Evolutionary conservation across 73 alveolate genomes (phyloP).

Genomic region (Effrenium voratum): DNA sequence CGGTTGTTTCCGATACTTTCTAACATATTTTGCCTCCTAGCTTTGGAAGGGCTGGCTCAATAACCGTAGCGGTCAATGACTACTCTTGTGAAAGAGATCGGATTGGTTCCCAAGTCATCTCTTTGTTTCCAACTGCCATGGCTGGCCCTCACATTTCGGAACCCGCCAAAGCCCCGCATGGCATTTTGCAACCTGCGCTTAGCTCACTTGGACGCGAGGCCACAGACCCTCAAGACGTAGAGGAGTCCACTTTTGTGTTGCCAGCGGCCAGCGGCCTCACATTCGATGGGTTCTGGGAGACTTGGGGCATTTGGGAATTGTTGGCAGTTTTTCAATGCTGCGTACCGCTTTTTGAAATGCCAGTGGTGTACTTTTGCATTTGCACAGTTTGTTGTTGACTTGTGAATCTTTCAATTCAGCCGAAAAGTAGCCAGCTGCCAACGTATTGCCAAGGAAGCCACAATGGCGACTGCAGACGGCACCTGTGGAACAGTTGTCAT

Average conservation of each 20-base stretch:
- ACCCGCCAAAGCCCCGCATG: too few relatives aligned
- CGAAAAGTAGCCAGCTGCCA: neutral
- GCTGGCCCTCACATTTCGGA: too few relatives aligned
- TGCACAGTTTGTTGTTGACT: too few relatives aligned
- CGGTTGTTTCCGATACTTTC: too few relatives aligned
- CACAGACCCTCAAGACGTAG: constrained; percentile 53
- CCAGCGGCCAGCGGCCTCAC: neutral
- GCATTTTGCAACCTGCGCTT: too few relatives aligned
- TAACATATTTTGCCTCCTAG: too few relatives aligned
- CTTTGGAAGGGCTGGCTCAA: too few relatives aligned
- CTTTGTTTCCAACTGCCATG: too few relatives aligned
- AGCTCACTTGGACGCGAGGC: too few relatives aligned
- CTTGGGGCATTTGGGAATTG: neutral
- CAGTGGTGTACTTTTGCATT: neutral
- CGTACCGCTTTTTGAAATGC: neutral
- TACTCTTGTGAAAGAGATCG: too few relatives aligned
- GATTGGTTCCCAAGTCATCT: too few relatives aligned
- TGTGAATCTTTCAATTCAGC: neutral
- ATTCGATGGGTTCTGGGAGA: constrained; percentile 79
- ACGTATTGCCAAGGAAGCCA: constrained; percentile 21
- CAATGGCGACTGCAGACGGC: constrained; percentile 61
- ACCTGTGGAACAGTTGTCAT: constrained; percentile 43
- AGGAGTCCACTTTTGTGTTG: neutral
- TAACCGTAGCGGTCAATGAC: too few relatives aligned
- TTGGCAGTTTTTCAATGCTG: neutral